These are phyloP conservation scores for Leccinum uliginosum DNA, from an alignment of 768 basidiomycete genomes.

Conservation along the genomic window DNA sequence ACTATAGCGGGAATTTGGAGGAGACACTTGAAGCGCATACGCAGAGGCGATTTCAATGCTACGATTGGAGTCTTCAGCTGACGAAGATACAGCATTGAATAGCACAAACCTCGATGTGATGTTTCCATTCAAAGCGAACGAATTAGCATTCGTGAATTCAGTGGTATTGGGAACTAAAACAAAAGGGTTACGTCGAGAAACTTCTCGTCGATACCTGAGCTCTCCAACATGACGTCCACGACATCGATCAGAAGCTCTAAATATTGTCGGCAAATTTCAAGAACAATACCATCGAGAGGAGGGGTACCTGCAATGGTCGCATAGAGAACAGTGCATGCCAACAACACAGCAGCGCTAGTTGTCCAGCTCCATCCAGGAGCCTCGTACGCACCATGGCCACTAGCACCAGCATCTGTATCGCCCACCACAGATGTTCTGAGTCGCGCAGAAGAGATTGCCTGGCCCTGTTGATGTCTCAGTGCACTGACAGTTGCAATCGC, in stretches of 20 bases:
- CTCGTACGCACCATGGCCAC: conserved; percentile 81
- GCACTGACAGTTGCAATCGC: conserved; percentile 93
- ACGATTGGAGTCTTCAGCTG: conserved; percentile 1
- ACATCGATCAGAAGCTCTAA: conserved; percentile 91
- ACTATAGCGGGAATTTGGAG: conserved; percentile 99
- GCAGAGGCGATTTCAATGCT: conserved; percentile 99
- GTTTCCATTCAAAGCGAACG: conserved; percentile 94
- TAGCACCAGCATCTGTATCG: conserved; percentile 42
- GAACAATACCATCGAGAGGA: background rate
- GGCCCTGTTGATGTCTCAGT: conserved; percentile 72
- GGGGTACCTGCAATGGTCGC: conserved; percentile 89
- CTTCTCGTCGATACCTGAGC: conserved; percentile 93
- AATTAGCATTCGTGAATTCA: conserved; percentile 99
- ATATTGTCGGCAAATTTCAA: conserved; percentile 2
- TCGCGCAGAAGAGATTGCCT: conserved; percentile 45
- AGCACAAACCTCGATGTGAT: conserved; percentile 81
- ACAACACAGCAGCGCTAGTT: conserved; percentile 83
- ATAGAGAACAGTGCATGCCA: conserved; percentile 88
- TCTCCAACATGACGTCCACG: conserved; percentile 87
- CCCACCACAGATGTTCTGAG: conserved; percentile 37
- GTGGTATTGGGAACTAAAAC: conserved; percentile 98
- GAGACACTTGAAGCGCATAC: conserved; percentile 96
- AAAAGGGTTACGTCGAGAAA: conserved; percentile 96
- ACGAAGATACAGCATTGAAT: background rate
- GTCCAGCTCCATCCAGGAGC: conserved; percentile 93